These are phyloP conservation scores for Penicillium olsonii DNA, from an alignment of 2,329 filamentous ascomycete genomes.

Conservation along the genomic window DNA sequence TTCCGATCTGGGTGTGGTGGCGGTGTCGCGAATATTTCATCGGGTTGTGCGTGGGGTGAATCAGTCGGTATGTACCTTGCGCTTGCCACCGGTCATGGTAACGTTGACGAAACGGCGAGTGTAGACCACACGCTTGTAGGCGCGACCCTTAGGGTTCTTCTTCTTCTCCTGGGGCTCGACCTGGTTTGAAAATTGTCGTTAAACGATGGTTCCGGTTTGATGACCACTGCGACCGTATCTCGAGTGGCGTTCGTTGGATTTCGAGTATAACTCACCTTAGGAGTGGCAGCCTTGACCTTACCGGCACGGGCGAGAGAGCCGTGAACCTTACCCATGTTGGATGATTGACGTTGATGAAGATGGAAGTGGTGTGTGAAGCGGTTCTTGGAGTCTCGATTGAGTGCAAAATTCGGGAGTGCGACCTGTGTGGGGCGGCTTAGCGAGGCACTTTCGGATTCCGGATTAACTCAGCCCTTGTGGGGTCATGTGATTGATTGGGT, in stretches of 20 bases:
- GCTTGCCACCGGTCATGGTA: constrained; percentile 95
- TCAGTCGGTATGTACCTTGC: constrained; percentile 68
- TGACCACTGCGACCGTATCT: constrained; percentile 10
- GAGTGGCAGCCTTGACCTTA: constrained; percentile 89
- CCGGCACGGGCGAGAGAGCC: constrained; percentile 92
- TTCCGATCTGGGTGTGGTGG: constrained; percentile 11
- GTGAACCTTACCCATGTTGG: constrained; percentile 84
- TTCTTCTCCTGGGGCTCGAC: constrained; percentile 69
- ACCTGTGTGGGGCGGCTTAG: constrained; percentile 31
- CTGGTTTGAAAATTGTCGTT: constrained; percentile 24
- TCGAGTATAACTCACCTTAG: constrained; percentile 34
- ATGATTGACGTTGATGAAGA: constrained; percentile 29
- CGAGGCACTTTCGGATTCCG: constrained; percentile 21
- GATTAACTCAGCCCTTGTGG: constrained; percentile 13
- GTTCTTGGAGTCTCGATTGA: constrained; percentile 21
- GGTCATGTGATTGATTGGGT: constrained; percentile 11
- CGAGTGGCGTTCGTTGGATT: constrained; percentile 14
- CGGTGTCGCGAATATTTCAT: constrained; percentile 1
- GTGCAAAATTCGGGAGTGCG: constrained; percentile 31
- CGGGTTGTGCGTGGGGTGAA: constrained; percentile 27
- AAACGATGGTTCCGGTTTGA: constrained; percentile 15
- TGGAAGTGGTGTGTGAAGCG: constrained; percentile 28
- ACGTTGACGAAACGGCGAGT: constrained; percentile 98
- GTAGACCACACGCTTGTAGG: constrained; percentile 95
- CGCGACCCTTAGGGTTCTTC: constrained; percentile 95